These are phyloP conservation scores for Cyclospora cayetanensis DNA, from an alignment of 169 alveolate genomes.

Conservation along the genomic window DNA sequence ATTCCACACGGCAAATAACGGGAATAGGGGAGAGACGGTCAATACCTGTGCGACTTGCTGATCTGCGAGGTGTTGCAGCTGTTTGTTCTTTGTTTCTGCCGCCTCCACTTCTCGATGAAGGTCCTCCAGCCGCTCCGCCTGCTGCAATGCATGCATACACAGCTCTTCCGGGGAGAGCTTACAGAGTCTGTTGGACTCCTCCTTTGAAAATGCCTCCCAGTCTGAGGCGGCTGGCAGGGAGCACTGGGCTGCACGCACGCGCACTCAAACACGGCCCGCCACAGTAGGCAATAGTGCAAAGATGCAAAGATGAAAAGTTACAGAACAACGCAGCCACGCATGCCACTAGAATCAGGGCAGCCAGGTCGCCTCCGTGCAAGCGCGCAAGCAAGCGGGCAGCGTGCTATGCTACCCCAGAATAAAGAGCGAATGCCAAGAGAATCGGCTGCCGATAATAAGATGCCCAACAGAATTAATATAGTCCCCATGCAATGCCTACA, in stretches of 20 bases:
- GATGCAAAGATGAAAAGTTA: not conserved
- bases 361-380: not conserved
- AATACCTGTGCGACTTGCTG: not conserved
- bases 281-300: not conserved
- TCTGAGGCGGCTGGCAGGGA: not conserved
- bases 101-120: not conserved
- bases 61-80: not conserved
- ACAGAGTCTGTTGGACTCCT: slow-evolving; percentile 95
- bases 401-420: too few relatives aligned
- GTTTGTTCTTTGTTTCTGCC: not conserved
- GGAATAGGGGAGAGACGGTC: not conserved
- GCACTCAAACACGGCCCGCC: not conserved
- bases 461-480: too few relatives aligned
- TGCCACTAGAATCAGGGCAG: not conserved
- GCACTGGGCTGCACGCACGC: not conserved
- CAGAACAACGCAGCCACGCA: not conserved
- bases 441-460: too few relatives aligned
- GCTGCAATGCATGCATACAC: slow-evolving; percentile 68
- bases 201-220: slow-evolving; percentile 81
- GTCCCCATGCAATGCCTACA: too few relatives aligned
- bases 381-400: too few relatives aligned
- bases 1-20: not conserved
- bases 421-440: too few relatives aligned
- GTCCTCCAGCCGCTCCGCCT: not conserved
- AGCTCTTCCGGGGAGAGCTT: slow-evolving; percentile 93